These are phyloP conservation scores for Ilyonectria mors-panacis DNA, from an alignment of 2,329 filamentous ascomycete genomes.

Conservation along the genomic window DNA sequence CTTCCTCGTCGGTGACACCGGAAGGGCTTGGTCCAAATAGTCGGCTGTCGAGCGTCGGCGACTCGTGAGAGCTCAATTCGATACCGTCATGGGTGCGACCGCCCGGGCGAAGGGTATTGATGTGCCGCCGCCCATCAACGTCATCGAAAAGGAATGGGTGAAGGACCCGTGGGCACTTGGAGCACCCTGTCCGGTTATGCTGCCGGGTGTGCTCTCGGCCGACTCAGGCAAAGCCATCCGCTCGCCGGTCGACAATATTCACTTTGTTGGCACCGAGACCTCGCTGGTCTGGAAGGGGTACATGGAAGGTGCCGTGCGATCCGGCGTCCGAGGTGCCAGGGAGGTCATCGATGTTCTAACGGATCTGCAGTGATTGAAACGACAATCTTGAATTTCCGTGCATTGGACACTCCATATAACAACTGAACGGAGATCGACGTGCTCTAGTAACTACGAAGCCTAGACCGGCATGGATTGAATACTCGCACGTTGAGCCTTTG, in stretches of 20 bases:
- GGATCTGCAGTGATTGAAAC: background rate
- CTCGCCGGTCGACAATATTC: slow-evolving; percentile 43
- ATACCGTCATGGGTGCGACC: slow-evolving; percentile 26
- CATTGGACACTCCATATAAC: no score
- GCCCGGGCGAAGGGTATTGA: background rate
- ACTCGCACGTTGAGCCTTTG: no score
- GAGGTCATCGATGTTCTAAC: slow-evolving; percentile 35
- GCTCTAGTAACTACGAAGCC: no score
- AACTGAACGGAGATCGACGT: no score
- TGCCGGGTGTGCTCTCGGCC: slow-evolving; percentile 26
- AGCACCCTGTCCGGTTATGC: slow-evolving; percentile 38
- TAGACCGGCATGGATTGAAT: no score
- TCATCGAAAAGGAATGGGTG: slow-evolving; percentile 38
- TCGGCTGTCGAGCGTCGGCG: slow-evolving; percentile 18
- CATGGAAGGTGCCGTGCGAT: slow-evolving; percentile 44
- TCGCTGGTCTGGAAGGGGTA: slow-evolving; percentile 47
- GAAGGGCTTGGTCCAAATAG: slow-evolving; percentile 35
- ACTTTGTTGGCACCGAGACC: slow-evolving; percentile 47
- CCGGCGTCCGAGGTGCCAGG: slow-evolving; percentile 37
- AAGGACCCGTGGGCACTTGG: slow-evolving; percentile 38
- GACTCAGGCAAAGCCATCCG: slow-evolving; percentile 47
- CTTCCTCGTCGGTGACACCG: slow-evolving; percentile 53
- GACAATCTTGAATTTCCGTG: background rate
- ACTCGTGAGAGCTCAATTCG: slow-evolving; percentile 23
- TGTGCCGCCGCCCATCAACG: slow-evolving; percentile 34